Conservation (phyloP, 2,329 filamentous ascomycete genomes). For the Drechslera avenae region DNA sequence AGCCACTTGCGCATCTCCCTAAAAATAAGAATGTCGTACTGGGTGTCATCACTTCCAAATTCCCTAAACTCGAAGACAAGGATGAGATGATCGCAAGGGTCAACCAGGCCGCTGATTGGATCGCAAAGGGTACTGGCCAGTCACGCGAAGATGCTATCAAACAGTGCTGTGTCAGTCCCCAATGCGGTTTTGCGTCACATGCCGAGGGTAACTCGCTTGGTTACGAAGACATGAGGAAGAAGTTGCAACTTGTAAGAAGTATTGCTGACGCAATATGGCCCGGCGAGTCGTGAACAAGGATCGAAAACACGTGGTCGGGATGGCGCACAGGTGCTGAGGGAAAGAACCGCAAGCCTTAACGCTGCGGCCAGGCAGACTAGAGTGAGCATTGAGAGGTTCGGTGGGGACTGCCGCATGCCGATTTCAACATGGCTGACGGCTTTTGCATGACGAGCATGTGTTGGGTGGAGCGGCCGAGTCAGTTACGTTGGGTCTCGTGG, state of each 20-base stretch:
- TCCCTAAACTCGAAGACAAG: constrained; percentile 53
- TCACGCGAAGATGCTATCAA: constrained; percentile 70
- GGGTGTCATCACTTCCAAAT: constrained; percentile 55
- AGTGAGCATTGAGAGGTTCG: constrained; percentile 11
- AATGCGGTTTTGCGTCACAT: constrained; percentile 65
- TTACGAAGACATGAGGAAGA: constrained; percentile 73
- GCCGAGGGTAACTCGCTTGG: constrained; percentile 72
- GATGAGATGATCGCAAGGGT: constrained; percentile 55
- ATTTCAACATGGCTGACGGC: constrained; percentile 31
- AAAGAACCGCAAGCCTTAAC: neutral
- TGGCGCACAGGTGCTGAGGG: neutral
- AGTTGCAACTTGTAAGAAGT: constrained; percentile 71
- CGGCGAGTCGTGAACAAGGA: constrained; percentile 51
- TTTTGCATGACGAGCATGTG: constrained; percentile 15
- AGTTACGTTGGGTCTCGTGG: constrained; percentile 1
- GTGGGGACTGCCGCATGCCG: constrained; percentile 20
- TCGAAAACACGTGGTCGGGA: neutral
- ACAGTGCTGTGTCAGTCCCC: constrained; percentile 57
- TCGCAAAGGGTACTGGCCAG: constrained; percentile 70
- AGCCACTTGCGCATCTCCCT: constrained; percentile 52
- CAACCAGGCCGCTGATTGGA: constrained; percentile 63
- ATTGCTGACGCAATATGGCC: constrained; percentile 77
- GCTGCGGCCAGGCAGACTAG: neutral
- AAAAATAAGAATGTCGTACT: constrained; percentile 56
- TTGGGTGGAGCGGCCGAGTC: constrained; percentile 4